Percentiles rank a stretch among this genome's conserved stretches.
Evolutionary conservation across 768 basidiomycete species (phyloP).

Genomic region (Coprinopsis sp.): DNA sequence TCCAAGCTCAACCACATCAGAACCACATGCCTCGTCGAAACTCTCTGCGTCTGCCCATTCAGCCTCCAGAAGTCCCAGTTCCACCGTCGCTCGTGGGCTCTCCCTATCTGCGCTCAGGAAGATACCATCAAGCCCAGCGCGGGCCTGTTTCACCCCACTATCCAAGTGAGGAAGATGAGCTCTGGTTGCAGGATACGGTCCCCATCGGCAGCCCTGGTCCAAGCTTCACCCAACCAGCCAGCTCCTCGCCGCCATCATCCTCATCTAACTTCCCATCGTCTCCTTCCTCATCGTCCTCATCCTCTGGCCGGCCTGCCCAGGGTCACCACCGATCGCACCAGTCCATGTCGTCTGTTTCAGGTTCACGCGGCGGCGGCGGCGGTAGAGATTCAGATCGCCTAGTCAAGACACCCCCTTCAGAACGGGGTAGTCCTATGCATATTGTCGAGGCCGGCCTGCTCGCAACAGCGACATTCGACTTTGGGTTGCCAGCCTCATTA

Average conservation of each 20-base stretch:
- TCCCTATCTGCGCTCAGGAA: slow-evolving; percentile 48
- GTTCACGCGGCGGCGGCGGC: no score
- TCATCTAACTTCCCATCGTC: slow-evolving; percentile 1
- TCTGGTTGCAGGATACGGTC: slow-evolving; percentile 63
- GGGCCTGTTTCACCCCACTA: slow-evolving; percentile 26
- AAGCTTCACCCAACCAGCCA: slow-evolving; percentile 10
- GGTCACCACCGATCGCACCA: no score
- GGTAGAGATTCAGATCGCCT: no score
- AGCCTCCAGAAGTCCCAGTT: slow-evolving; percentile 40
- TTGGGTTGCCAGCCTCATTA: no score
- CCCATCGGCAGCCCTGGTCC: slow-evolving; percentile 30
- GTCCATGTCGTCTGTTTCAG: no score
- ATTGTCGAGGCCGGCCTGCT: no score
- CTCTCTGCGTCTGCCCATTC: slow-evolving; percentile 34
- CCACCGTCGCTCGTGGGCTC: slow-evolving; percentile 56
- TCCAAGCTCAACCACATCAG: slow-evolving; percentile 4
- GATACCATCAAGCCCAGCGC: slow-evolving; percentile 41
- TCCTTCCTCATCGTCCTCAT: no score
- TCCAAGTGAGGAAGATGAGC: slow-evolving; percentile 49
- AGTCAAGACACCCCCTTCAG: no score
- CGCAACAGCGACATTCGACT: no score
- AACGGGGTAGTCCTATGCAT: no score
- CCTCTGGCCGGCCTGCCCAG: no score
- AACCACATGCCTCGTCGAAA: slow-evolving; percentile 22
- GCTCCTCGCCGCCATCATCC: background rate